These are phyloP conservation scores for Murraya koenigii DNA, from an alignment of 345 rosid genomes.

Conservation along the genomic window DNA sequence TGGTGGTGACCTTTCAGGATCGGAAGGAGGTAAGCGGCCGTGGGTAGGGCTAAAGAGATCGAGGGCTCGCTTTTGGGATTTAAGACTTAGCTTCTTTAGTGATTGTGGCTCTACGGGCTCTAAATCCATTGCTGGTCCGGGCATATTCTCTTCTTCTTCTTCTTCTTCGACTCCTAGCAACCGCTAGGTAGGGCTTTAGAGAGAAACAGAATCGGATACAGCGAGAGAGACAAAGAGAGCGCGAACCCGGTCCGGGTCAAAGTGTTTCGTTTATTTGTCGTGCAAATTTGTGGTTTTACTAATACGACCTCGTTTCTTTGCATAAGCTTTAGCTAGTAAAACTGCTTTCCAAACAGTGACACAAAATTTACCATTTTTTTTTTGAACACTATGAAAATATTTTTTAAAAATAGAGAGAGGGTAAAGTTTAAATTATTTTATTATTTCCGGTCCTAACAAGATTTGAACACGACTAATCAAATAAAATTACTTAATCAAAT, in stretches of 20 bases:
- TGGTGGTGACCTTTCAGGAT: conserved; percentile 61
- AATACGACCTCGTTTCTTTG: not conserved
- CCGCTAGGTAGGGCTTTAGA: not conserved
- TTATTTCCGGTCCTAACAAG: too few relatives aligned
- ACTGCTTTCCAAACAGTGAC: not conserved
- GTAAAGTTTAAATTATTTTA: too few relatives aligned
- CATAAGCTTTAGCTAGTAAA: not conserved
- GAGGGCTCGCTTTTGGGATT: conserved; percentile 80
- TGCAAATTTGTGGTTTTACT: not conserved
- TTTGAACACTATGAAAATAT: too few relatives aligned
- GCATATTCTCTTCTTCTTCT: conserved; percentile 23
- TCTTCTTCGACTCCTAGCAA: not conserved
- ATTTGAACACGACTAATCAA: too few relatives aligned
- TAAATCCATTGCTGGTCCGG: conserved; percentile 54
- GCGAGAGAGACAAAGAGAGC: not conserved
- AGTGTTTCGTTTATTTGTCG: not conserved
- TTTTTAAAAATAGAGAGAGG: too few relatives aligned
- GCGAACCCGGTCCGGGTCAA: not conserved
- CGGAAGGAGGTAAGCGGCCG: conserved; percentile 71
- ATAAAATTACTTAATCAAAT: too few relatives aligned
- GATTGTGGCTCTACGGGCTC: conserved; percentile 93
- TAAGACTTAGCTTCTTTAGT: conserved; percentile 78
- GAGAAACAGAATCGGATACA: too few relatives aligned
- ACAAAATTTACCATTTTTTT: too few relatives aligned
- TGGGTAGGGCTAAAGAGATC: conserved; percentile 87